A percentile compares a stretch with the other conserved stretches of the same genome.
Conservation (phyloP, 73 alveolate genomes). For the Uronychia binucleata region DNA sequence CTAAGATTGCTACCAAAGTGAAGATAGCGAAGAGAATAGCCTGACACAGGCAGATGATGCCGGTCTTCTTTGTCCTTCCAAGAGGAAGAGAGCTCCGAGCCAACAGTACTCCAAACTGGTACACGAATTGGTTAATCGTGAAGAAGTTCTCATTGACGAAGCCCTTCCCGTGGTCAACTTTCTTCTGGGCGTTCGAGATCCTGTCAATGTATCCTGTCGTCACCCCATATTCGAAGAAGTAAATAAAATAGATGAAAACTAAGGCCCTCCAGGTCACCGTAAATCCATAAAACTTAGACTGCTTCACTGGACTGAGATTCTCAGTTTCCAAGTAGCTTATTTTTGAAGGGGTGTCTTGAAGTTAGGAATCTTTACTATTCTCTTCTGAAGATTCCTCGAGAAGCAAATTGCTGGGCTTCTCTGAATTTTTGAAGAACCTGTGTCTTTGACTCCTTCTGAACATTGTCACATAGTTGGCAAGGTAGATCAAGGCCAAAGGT, state of each 20-base stretch:
- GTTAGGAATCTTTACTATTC: not conserved
- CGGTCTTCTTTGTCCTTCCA: not conserved
- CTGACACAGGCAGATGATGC: not conserved
- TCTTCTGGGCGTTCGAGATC: not conserved
- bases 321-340: not conserved
- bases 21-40: not conserved
- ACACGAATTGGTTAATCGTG: slow-evolving; percentile 21
- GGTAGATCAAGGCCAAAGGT: slow-evolving; percentile 24
- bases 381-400: not conserved
- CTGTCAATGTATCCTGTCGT: slow-evolving; percentile 31
- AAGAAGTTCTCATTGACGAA: slow-evolving; percentile 19
- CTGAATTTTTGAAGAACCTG: not conserved
- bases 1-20: not conserved
- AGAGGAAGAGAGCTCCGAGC: slow-evolving; percentile 9
- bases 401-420: not conserved
- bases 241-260: slow-evolving; percentile 1
- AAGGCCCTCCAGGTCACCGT: not conserved
- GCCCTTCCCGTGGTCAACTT: not conserved
- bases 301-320: too few relatives aligned
- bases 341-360: not conserved
- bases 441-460: not conserved
- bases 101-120: slow-evolving; percentile 14
- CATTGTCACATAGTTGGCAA: not conserved
- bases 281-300: not conserved
- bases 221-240: slow-evolving; percentile 14